Evolutionary conservation across 1,139 yeast species (phyloP).

Genomic region (Groenewaldozyma sp.): DNA sequence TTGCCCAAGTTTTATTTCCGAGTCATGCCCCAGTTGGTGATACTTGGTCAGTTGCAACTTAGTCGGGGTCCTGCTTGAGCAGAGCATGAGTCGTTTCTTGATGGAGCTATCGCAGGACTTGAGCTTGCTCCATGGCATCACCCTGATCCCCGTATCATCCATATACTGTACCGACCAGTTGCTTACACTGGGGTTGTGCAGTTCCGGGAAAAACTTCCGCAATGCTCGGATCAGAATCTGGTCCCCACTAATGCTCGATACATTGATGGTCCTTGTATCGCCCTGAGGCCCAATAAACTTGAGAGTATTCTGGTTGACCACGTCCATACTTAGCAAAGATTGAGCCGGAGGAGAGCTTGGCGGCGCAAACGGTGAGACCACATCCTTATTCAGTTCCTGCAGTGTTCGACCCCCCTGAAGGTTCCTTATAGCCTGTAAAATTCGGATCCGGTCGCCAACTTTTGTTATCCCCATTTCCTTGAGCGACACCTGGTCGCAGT

Average conservation of each 20-base stretch:
- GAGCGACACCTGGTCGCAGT: slow-evolving; percentile 59
- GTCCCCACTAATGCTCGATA: slow-evolving; percentile 70
- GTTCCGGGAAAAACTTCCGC: slow-evolving; percentile 37
- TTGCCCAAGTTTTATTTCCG: slow-evolving; percentile 8
- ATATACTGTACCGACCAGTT: slow-evolving; percentile 43
- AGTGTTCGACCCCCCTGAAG: slow-evolving; percentile 13
- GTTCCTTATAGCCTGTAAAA: slow-evolving; percentile 42
- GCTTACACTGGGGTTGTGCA: slow-evolving; percentile 37
- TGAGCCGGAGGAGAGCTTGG: slow-evolving; percentile 1
- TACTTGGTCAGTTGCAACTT: slow-evolving; percentile 61
- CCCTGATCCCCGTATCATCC: slow-evolving; percentile 30
- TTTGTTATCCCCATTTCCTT: slow-evolving; percentile 65
- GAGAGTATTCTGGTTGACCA: slow-evolving; percentile 38
- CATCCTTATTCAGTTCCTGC: slow-evolving; percentile 16
- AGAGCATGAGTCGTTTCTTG: slow-evolving; percentile 63
- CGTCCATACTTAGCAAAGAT: slow-evolving; percentile 22
- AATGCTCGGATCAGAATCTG: slow-evolving; percentile 66
- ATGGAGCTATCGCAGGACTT: slow-evolving; percentile 66
- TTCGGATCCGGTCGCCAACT: slow-evolving; percentile 72
- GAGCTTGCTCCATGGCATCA: no score
- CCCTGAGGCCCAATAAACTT: slow-evolving; percentile 58
- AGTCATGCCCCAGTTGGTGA: slow-evolving; percentile 28
- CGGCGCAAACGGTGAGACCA: slow-evolving; percentile 19
- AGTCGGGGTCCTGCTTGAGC: slow-evolving; percentile 60
- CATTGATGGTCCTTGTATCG: slow-evolving; percentile 59